These are phyloP conservation scores for Apiospora koreana DNA, from an alignment of 2,329 filamentous ascomycete species.

Conservation along the genomic window DNA sequence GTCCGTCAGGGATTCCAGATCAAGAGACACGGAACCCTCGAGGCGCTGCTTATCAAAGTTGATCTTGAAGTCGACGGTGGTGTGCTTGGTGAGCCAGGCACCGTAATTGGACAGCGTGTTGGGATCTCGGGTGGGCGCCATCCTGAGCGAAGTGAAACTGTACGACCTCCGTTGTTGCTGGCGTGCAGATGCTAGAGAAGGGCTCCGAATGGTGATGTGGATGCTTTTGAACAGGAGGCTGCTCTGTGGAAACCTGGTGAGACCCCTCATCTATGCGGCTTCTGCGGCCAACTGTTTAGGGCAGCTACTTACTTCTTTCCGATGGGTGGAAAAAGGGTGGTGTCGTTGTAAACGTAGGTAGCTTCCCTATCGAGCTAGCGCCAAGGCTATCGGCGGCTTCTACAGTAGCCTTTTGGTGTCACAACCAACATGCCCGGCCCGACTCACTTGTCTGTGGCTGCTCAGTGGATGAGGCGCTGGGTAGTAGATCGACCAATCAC, in stretches of 20 bases:
- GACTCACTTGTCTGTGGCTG: not conserved
- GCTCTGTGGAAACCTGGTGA: constrained; percentile 27
- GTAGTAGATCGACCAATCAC: not conserved
- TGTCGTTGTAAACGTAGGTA: not conserved
- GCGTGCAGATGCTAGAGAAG: constrained; percentile 19
- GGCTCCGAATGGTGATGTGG: constrained; percentile 28
- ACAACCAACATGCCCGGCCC: not conserved
- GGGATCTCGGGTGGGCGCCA: constrained; percentile 65
- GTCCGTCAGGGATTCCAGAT: constrained; percentile 75
- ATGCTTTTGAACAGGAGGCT: constrained; percentile 29
- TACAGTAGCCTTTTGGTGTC: not conserved
- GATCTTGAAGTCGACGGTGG: constrained; percentile 76
- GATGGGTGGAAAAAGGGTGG: not conserved
- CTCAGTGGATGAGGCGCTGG: not conserved
- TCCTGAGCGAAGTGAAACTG: constrained; percentile 24
- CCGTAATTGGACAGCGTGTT: constrained; percentile 93
- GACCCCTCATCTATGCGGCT: constrained; percentile 25
- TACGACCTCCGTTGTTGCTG: constrained; percentile 20
- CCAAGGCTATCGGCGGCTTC: not conserved
- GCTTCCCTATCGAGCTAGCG: constrained; percentile 1
- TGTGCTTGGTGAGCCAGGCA: constrained; percentile 82
- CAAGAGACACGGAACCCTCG: constrained; percentile 74
- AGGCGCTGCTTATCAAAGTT: constrained; percentile 81
- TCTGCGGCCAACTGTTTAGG: not conserved
- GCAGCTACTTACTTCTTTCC: constrained; percentile 2